A percentile compares a stretch with the other conserved stretches of the same genome.
Evolutionary conservation across 371 early-diverging fungal species (phyloP).

Genomic region (Lichtheimia hyalospora): DNA sequence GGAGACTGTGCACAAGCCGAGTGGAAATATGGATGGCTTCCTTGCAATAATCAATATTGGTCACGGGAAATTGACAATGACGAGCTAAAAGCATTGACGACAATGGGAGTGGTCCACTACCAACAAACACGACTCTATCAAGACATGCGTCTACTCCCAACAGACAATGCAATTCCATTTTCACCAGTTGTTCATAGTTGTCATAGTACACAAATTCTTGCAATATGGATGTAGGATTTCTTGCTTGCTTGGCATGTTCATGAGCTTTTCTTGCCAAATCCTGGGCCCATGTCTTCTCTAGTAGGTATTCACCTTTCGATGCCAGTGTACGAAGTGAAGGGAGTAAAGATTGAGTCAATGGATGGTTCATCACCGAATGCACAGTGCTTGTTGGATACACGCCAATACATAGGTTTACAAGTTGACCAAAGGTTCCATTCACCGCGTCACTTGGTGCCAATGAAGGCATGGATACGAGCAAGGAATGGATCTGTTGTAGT

Average conservation of each 20-base stretch:
- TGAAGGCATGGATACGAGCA: slow-evolving; percentile 4
- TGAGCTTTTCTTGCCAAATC: background rate
- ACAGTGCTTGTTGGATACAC: slow-evolving; percentile 9
- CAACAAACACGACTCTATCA: slow-evolving; percentile 30
- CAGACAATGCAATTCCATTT: slow-evolving; percentile 35
- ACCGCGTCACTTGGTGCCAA: slow-evolving; percentile 20
- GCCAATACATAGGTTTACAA: slow-evolving; percentile 25
- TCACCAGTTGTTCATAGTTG: slow-evolving; percentile 37
- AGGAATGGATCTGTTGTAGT: background rate
- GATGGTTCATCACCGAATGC: slow-evolving; percentile 12
- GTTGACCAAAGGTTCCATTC: slow-evolving; percentile 29
- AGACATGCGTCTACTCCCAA: slow-evolving; percentile 25
- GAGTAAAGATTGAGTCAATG: slow-evolving; percentile 8
- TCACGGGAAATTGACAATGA: background rate
- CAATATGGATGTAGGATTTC: background rate
- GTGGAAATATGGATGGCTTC: slow-evolving; percentile 22
- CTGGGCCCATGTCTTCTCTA: slow-evolving; percentile 28
- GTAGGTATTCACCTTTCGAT: slow-evolving; percentile 27
- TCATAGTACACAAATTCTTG: slow-evolving; percentile 34
- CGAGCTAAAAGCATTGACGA: slow-evolving; percentile 36
- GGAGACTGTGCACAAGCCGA: slow-evolving; percentile 12
- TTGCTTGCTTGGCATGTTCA: background rate
- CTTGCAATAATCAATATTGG: slow-evolving; percentile 27
- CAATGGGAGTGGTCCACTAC: slow-evolving; percentile 47
- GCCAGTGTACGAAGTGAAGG: slow-evolving; percentile 23